A percentile compares a stretch with the other conserved stretches of the same genome.
Evolutionary conservation across 2,329 filamentous ascomycete species (phyloP).

Genomic region (Monosporascus cannonballus): DNA sequence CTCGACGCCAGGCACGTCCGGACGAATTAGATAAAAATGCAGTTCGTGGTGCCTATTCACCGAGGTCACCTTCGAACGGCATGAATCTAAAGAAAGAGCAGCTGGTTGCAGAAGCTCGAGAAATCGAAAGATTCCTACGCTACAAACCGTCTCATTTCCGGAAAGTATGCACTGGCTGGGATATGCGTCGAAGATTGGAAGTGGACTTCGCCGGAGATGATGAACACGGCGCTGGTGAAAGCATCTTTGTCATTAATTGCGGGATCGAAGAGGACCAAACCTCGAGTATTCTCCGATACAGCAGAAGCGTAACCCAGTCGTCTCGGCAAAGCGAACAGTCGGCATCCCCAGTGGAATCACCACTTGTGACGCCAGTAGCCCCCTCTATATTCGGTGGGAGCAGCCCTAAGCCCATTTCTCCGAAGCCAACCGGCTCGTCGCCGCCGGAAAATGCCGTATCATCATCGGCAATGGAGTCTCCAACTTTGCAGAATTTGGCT

Average conservation of each 20-base stretch:
- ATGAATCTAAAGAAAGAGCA: conserved; percentile 68
- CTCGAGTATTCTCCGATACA: conserved; percentile 38
- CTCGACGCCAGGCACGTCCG: conserved; percentile 62
- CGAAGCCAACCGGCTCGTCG: conserved; percentile 14
- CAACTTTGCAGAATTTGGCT: conserved; percentile 12
- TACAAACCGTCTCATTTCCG: conserved; percentile 74
- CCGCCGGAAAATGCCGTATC: conserved; percentile 13
- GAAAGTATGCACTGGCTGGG: conserved; percentile 76
- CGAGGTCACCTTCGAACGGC: conserved; percentile 67
- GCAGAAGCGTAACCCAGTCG: conserved; percentile 24
- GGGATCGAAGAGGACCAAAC: conserved; percentile 56
- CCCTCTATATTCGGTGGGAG: conserved; percentile 27
- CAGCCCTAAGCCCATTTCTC: conserved; percentile 11
- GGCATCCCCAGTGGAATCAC: conserved; percentile 1
- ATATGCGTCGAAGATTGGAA: conserved; percentile 80
- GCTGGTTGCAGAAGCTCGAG: conserved; percentile 67
- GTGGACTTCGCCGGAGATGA: conserved; percentile 87
- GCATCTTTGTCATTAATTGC: conserved; percentile 66
- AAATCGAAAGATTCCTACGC: conserved; percentile 71
- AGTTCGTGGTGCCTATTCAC: conserved; percentile 70
- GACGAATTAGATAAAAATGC: conserved; percentile 67
- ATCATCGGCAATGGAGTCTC: conserved; percentile 19
- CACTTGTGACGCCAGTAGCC: conserved; percentile 3
- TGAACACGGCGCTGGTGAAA: conserved; percentile 69
- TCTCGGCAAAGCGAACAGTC: conserved; percentile 3